Conservation (phyloP, 768 basidiomycete species). For the Gymnopilus junonius region DNA sequence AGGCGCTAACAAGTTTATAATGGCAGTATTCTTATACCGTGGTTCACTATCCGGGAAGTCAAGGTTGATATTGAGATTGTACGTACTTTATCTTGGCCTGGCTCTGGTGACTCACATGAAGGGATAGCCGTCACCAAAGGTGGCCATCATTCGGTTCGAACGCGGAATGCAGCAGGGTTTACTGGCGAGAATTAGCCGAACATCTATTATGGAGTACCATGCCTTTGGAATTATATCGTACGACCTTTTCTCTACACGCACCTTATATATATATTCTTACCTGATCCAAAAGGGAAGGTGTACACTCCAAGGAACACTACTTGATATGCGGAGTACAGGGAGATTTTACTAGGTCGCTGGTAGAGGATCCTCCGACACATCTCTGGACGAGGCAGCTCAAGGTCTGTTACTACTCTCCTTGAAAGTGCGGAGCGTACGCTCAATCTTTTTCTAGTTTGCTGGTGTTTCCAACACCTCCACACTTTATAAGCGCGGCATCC, state of each 20-base stretch:
- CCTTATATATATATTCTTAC: constrained; percentile 9
- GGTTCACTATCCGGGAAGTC: constrained; percentile 80
- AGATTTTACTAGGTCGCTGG: constrained; percentile 78
- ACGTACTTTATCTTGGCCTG: constrained; percentile 27
- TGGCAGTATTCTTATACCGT: constrained; percentile 69
- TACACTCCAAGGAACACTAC: constrained; percentile 75
- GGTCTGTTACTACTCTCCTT: constrained; percentile 39
- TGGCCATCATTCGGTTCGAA: constrained; percentile 77
- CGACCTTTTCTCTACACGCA: constrained; percentile 23
- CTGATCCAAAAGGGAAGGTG: constrained; percentile 83
- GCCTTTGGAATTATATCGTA: constrained; percentile 86
- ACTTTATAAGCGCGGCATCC: constrained; percentile 79
- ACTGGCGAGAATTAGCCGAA: constrained; percentile 77
- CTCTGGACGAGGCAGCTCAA: constrained; percentile 85
- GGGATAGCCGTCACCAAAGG: constrained; percentile 76
- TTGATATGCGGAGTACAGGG: constrained; percentile 86
- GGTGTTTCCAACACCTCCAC: constrained; percentile 82
- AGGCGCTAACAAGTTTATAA: background rate
- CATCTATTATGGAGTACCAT: constrained; percentile 80
- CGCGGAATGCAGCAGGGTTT: constrained; percentile 89
- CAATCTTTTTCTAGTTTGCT: constrained; percentile 55
- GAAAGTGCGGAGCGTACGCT: background rate
- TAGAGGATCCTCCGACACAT: constrained; percentile 69
- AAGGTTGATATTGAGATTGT: constrained; percentile 79
- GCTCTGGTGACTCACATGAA: constrained; percentile 10